Base-by-base conservation (phyloP, 108 stramenopile genomes). In the Cylindrotheca fusiformis region DNA sequence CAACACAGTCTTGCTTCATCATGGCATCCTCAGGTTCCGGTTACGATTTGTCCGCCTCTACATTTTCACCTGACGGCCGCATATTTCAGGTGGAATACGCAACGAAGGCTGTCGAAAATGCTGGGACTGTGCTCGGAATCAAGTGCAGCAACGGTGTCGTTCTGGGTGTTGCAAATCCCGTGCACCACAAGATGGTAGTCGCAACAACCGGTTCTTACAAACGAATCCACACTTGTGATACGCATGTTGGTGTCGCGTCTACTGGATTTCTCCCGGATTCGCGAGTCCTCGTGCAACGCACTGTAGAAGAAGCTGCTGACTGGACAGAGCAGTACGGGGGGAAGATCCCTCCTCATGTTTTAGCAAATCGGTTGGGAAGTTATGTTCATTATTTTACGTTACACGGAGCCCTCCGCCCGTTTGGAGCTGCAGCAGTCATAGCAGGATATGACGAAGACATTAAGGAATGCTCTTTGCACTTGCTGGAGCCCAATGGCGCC, bases 301-400 rank as follows among this genome's bases (percentile, higher is more conserved):
- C 90, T 5, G 69, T 93, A 8, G 96, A 97, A 19, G 97, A 98
- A 75, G 85, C 91, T 2, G 70, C 66, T 47, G 79, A 66, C 61
- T 99, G 97, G 72, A 57, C 88, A 48, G 94, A 98, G 52, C 76
- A 81, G 23, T 96, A 93, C 64, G 96, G 95, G 3, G 75, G 84
- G 33, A 75, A 71, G 50, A 81, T 96, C 57, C 84, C 94, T 6
- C 91, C 95, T 12, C 28, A 65, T 18, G 80, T 96, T 25, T 72
- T 99, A 46, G 85, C 90, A 17, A 81, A 93, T 14, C 95, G 97
- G 17, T 65, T 98, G 45, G 89, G 90, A 18, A 57, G 85, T 57
- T 97, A 94, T 70, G 94, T 96, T 19, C 97, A 99, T 73, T 97
- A 96, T 78, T 99, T 97, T 82, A 99, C 99, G 18, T 63, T 97